Base-by-base conservation (phyloP, 805 yeast species). In the Schwanniomyces vanrijiae region DNA sequence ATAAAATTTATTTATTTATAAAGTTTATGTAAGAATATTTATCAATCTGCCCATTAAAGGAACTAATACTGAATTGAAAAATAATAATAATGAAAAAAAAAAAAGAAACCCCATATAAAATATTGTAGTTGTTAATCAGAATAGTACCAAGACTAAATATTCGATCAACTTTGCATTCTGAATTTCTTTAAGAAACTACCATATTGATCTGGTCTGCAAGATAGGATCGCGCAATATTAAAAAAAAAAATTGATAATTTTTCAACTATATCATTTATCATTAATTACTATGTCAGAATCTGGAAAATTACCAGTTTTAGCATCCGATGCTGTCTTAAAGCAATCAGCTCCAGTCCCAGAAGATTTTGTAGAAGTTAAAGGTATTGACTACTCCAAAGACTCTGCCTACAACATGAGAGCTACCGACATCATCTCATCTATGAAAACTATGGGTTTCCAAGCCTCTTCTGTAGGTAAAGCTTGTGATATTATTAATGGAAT, bases 391-490 rank as follows among this genome's bases (percentile, higher is more conserved):
- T 84, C 92, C 40, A 78, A 83, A 56, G 85, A 87, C 37, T 81
- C 79, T 43, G 87, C 92, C 46, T 80, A 79, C 56, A 82, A 91
- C 67, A 82, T 88, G 80, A 74, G 77, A 39, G 99, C 98, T 37
- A 75, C 77, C 11, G 91, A 88, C 59, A 74, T 94, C 54, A 79
- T 94, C 53, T 75, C 73, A 28, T 81, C 92, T 26, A 94, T 95
- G 99, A 83, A 76, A 58, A 83, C 83, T 33, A 94, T 95, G 97
- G 99, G 99, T 6, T 94, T 92, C 75, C 99, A 94, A 73, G 99
- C 96, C 8, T 81, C 91, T 6, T 78, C 92, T 5, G 77, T 94
- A 40, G 84, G 90, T 26, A 77, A 83, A 55, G 97, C 97, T 2
- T 90, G 97, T 65, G 96, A 90, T 25, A 89, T 95, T 55, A 90